Conservation (phyloP, 2,329 filamentous ascomycete species). For the Ampelomyces quisqualis region DNA sequence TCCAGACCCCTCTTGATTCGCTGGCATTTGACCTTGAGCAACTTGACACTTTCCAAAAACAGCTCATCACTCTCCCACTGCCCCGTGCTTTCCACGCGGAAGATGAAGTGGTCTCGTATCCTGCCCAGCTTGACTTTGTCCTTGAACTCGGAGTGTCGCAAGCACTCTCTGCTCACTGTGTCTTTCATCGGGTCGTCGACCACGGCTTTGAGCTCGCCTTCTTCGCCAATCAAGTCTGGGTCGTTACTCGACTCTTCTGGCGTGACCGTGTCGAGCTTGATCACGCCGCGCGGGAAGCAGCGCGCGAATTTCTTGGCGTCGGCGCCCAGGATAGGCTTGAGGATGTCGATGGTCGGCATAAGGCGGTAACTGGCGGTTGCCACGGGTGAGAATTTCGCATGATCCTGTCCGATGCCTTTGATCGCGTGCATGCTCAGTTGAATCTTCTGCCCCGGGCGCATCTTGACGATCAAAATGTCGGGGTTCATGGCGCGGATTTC, state of each 20-base stretch:
- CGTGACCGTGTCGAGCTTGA: conserved; percentile 73
- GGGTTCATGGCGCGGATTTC: conserved; percentile 79
- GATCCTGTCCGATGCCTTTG: conserved; percentile 90
- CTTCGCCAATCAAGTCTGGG: conserved; percentile 69
- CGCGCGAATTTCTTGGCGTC: conserved; percentile 86
- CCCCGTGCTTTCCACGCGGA: conserved; percentile 88
- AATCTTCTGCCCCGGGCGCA: conserved; percentile 87
- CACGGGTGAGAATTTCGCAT: conserved; percentile 96
- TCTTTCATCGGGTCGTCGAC: conserved; percentile 88
- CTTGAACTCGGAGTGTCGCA: conserved; percentile 90
- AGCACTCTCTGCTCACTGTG: conserved; percentile 88
- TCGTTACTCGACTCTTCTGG: conserved; percentile 61
- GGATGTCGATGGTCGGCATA: conserved; percentile 83
- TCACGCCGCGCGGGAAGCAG: conserved; percentile 89
- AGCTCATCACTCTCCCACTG: conserved; percentile 93
- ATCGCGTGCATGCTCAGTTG: conserved; percentile 88
- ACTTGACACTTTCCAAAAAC: conserved; percentile 84
- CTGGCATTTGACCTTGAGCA: conserved; percentile 81
- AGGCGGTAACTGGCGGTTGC: conserved; percentile 92
- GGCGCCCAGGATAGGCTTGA: conserved; percentile 75
- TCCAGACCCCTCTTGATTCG: conserved; percentile 69
- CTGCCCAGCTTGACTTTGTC: conserved; percentile 93
- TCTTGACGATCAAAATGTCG: conserved; percentile 89
- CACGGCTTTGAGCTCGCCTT: conserved; percentile 82
- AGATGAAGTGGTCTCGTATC: conserved; percentile 94